These are phyloP conservation scores for Apophysomyces sp. DNA, from an alignment of 371 early-diverging fungal genomes.

Conservation along the genomic window DNA sequence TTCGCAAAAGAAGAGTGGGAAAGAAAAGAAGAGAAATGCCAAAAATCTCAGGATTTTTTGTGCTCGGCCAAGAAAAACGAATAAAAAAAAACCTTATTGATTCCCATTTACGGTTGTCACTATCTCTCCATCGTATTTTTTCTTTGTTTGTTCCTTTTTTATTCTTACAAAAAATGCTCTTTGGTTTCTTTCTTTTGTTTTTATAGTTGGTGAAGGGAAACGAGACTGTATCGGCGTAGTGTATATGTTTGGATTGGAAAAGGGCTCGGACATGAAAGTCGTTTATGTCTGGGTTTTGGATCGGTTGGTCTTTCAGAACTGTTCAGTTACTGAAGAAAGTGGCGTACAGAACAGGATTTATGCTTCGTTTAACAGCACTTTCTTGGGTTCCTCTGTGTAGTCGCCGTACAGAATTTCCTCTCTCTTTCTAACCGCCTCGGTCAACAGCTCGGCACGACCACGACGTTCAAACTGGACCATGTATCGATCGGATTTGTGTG, in stretches of 20 bases:
- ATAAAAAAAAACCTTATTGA: constrained; percentile 5
- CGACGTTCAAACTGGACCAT: constrained; percentile 55
- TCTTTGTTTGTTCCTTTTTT: too few relatives aligned
- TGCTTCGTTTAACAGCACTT: constrained; percentile 1
- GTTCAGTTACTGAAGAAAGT: not conserved
- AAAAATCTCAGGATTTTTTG: not conserved
- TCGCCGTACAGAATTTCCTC: constrained; percentile 46
- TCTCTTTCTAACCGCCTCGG: constrained; percentile 38
- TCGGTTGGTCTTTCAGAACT: too few relatives aligned
- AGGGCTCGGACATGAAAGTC: too few relatives aligned
- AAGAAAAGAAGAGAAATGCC: constrained; percentile 5
- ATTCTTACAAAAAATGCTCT: too few relatives aligned
- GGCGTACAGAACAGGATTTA: not conserved
- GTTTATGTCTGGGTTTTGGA: too few relatives aligned
- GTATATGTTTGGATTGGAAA: too few relatives aligned
- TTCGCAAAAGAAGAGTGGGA: not conserved
- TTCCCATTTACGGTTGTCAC: not conserved
- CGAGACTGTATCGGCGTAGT: too few relatives aligned
- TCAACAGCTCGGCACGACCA: constrained; percentile 45
- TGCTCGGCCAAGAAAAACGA: constrained; percentile 6
- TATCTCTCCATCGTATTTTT: too few relatives aligned
- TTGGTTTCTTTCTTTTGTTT: not conserved
- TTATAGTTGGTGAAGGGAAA: too few relatives aligned
- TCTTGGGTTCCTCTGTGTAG: constrained; percentile 13
- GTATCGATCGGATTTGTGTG: constrained; percentile 52